Evolutionary conservation across 208 protist species (phyloP), one percentile per base, ranked within the genome.

Genomic region (Acanthamoeba royreba): DNA sequence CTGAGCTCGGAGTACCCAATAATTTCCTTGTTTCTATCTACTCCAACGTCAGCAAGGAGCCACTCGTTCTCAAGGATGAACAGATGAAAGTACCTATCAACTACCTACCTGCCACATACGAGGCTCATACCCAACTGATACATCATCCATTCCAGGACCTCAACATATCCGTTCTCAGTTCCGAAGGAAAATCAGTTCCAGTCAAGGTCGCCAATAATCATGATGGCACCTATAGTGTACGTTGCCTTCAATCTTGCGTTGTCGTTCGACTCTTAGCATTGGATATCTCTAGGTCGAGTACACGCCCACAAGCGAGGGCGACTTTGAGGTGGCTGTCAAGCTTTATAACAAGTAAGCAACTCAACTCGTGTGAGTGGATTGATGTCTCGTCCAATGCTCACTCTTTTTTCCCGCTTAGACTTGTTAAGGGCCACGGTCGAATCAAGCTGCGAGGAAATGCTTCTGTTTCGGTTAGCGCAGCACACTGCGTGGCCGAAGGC

Each of bases 371-470:
- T 33, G 25, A 25, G 25, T 35, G 1, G 7, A 61, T n/a, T 2
- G 25, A 61, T 13, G 31, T 15, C 5, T n/a, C n/a, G n/a, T n/a
- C 49, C 19, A 9, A 19, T 19, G 49, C 13, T 55, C 49, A 19
- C 19, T 9, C 9, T 55, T 9, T n/a, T 15, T 38, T 72, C 31
- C 13, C 25, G 74, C 0, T 72, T 42, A 85, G 74, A 45, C 15
- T 90, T 22, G 83, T 90, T 4, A 90, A 90, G 55, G 83, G 83
- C 1, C 83, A 90, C 31, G 83, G 83, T 35, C 47, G 83, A 33
- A 90, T 90, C 35, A 90, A 90, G 83, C 52, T 90, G 33, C 83
- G 83, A 45, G 83, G 83, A 8, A 90, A 90, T 35, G 45, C 83
- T 13, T 31, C 83, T 4, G 83, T 69, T 28, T 61, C 47, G 55